Percentiles rank a stretch among this genome's conserved stretches.
Evolutionary conservation across 257 asterid genomes (phyloP).

Genomic region (Lavandula angustifolia): DNA sequence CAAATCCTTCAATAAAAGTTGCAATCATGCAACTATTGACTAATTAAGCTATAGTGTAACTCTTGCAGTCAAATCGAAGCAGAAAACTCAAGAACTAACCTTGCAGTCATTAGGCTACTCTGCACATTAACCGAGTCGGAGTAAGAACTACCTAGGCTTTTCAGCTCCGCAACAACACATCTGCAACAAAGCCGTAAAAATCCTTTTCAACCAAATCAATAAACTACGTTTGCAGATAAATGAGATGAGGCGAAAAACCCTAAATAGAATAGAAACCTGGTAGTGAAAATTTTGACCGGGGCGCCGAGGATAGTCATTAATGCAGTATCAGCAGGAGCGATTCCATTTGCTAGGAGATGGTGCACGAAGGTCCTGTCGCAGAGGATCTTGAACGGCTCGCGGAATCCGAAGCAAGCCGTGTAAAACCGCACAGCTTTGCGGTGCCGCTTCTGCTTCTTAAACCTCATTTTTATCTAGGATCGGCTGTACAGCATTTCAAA

Average conservation of each 20-base stretch:
- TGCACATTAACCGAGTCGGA: conserved; percentile 66
- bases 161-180: conserved; percentile 80
- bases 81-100: conserved; percentile 40
- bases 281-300: conserved; percentile 76
- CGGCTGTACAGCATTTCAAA: not conserved
- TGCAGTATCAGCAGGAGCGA: conserved; percentile 91
- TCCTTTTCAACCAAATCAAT: not conserved
- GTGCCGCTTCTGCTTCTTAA: conserved; percentile 77
- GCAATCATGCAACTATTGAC: not conserved
- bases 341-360: conserved; percentile 60
- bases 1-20: not conserved
- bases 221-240: not conserved
- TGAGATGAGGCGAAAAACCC: not conserved
- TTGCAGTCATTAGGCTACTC: conserved; percentile 57
- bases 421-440: conserved; percentile 71
- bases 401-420: conserved; percentile 81
- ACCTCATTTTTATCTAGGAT: conserved; percentile 49
- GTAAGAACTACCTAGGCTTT: conserved; percentile 66
- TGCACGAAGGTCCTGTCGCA: conserved; percentile 96
- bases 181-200: conserved; percentile 43
- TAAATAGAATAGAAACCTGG: conserved; percentile 47
- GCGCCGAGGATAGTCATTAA: conserved; percentile 69
- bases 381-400: conserved; percentile 87
- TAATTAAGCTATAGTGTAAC: not conserved
- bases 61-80: not conserved